Evolutionary conservation across 2,329 filamentous ascomycete species (phyloP).

Genomic region (Davidsoniella eucalypti): DNA sequence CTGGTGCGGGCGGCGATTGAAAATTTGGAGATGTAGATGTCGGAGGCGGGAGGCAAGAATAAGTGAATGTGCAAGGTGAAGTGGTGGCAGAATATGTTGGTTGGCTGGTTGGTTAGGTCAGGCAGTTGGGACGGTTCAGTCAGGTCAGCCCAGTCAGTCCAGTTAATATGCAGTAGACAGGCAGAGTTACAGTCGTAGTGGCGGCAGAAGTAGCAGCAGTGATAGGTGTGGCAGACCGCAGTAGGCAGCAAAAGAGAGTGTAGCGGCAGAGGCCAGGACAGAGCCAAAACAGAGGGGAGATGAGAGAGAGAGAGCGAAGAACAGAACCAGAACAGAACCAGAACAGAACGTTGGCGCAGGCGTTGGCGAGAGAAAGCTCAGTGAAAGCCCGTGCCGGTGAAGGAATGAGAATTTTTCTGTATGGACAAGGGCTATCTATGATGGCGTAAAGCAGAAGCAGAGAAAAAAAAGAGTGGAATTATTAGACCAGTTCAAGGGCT

Average conservation of each 20-base stretch:
- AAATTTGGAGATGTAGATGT: background rate
- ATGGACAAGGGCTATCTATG: conserved; percentile 6
- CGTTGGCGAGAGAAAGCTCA: background rate
- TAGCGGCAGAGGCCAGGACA: background rate
- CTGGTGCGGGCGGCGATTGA: conserved; percentile 3
- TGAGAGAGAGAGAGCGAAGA: background rate
- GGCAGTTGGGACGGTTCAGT: background rate
- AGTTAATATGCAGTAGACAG: no score
- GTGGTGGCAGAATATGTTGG: no score
- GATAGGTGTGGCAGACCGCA: background rate
- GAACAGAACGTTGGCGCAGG: background rate
- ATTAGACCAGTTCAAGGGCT: background rate
- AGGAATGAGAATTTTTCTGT: conserved; percentile 14
- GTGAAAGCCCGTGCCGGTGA: conserved; percentile 9
- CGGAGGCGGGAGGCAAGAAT: no score
- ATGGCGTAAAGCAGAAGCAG: conserved; percentile 2
- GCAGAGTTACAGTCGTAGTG: no score
- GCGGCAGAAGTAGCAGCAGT: background rate
- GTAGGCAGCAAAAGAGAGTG: background rate
- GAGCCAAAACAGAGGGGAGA: background rate
- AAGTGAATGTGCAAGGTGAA: no score
- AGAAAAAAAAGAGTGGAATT: conserved; percentile 9
- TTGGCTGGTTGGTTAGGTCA: no score
- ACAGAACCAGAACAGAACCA: background rate
- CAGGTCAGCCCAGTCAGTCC: background rate